Evolutionary conservation across 371 early-diverging fungal genomes (phyloP).

Genomic region (Apophysomyces elegans): DNA sequence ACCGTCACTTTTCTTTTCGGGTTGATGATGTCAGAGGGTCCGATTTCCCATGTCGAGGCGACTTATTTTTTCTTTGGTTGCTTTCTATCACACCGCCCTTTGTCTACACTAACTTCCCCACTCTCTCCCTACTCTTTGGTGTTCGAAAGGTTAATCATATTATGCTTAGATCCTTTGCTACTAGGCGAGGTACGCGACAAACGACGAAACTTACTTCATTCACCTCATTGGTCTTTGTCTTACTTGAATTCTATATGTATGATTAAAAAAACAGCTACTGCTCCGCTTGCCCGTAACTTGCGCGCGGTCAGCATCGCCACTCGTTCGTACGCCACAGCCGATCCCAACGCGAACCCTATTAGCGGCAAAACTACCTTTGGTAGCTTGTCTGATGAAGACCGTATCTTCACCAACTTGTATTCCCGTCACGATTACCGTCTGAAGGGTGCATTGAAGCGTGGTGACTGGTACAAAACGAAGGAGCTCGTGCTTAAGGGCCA

Average conservation of each 20-base stretch:
- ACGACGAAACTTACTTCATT: conserved; percentile 6
- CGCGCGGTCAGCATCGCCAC: conserved; percentile 30
- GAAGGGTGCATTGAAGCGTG: conserved; percentile 90
- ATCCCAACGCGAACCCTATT: conserved; percentile 58
- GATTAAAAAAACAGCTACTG: conserved; percentile 16
- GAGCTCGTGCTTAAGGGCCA: conserved; percentile 95
- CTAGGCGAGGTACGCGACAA: conserved; percentile 44
- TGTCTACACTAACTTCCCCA: conserved; percentile 9
- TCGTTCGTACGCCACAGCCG: conserved; percentile 50
- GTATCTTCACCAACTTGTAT: conserved; percentile 98
- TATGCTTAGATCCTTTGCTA: conserved; percentile 50
- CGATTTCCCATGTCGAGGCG: neutral
- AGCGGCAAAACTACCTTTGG: conserved; percentile 66
- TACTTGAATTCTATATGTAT: neutral
- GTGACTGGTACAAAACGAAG: conserved; percentile 99
- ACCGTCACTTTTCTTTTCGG: no score
- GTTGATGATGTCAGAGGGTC: neutral
- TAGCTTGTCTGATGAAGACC: conserved; percentile 87
- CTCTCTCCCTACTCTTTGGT: conserved; percentile 43
- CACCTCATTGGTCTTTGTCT: conserved; percentile 18
- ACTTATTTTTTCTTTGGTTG: conserved; percentile 12
- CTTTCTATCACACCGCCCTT: conserved; percentile 19
- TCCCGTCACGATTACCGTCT: conserved; percentile 89
- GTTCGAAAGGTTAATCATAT: conserved; percentile 21
- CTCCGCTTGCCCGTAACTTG: conserved; percentile 23